phyloP scores from a whole-genome alignment of 2,329 filamentous ascomycete species.

The Alternaria dauci region DNA sequence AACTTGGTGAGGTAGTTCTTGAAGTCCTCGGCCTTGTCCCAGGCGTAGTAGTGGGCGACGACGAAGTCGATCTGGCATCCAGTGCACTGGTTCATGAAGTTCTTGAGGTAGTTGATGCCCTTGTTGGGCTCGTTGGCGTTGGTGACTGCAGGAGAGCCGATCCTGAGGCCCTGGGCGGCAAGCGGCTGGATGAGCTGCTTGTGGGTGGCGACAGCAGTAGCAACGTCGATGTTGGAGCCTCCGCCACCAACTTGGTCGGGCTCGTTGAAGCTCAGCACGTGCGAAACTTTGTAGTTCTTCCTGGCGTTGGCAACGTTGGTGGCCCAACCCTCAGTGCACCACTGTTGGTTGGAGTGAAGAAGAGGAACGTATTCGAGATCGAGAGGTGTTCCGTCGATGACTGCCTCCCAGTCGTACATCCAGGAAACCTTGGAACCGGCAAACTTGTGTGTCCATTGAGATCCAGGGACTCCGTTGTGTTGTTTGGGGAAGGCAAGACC shows the following conservation, averaged over 20 bases:
- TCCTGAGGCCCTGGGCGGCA: slow-evolving; percentile 33
- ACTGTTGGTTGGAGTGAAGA: slow-evolving; percentile 42
- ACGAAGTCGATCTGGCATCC: slow-evolving; percentile 49
- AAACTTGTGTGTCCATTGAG: slow-evolving; percentile 34
- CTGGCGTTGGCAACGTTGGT: slow-evolving; percentile 39
- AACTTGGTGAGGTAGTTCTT: slow-evolving; percentile 50
- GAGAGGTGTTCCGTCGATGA: slow-evolving; percentile 54
- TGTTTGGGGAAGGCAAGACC: slow-evolving; percentile 43
- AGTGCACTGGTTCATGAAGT: slow-evolving; percentile 37
- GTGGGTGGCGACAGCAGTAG: slow-evolving; percentile 32
- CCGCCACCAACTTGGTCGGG: slow-evolving; percentile 47
- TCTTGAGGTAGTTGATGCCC: slow-evolving; percentile 45
- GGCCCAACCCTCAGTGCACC: slow-evolving; percentile 39
- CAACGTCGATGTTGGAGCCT: slow-evolving; percentile 39
- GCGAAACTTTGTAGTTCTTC: slow-evolving; percentile 40
- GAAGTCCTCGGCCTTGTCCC: slow-evolving; percentile 44
- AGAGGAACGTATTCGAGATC: slow-evolving; percentile 69
- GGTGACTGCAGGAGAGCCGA: slow-evolving; percentile 50
- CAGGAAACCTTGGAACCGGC: slow-evolving; percentile 58
- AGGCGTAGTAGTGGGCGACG: slow-evolving; percentile 50
- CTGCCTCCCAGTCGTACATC: slow-evolving; percentile 73
- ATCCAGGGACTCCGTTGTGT: slow-evolving; percentile 33
- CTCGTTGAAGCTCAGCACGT: slow-evolving; percentile 51
- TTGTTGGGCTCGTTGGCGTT: slow-evolving; percentile 35
- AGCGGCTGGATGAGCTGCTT: slow-evolving; percentile 40